phyloP scores from a whole-genome alignment of 306 rosid species.

The Quercus berberidifolia region DNA sequence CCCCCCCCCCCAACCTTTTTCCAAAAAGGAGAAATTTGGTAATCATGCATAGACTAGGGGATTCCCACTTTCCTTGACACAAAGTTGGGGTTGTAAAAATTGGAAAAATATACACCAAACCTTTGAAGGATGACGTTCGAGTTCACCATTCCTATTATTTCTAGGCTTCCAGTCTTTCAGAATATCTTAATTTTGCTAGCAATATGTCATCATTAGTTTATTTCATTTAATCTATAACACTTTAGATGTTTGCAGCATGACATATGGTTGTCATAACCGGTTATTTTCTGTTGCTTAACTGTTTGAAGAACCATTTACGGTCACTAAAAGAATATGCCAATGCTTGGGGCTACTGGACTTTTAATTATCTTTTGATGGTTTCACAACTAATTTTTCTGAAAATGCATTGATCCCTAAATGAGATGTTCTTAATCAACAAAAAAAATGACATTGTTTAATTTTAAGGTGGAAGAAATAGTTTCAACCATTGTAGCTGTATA shows the following conservation, averaged over 20 bases:
- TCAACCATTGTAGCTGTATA: too few relatives aligned
- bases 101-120: too few relatives aligned
- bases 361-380: background rate
- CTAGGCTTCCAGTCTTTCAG: too few relatives aligned
- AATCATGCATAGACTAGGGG: background rate
- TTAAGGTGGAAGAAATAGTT: too few relatives aligned
- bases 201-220: too few relatives aligned
- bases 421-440: background rate
- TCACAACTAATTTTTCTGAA: background rate
- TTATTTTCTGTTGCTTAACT: background rate
- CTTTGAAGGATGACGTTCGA: too few relatives aligned
- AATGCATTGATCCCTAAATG: background rate
- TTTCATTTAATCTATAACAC: background rate
- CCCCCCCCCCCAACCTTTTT: background rate
- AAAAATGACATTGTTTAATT: background rate
- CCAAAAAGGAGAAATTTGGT: background rate
- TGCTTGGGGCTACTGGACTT: background rate
- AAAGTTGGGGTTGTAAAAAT: too few relatives aligned
- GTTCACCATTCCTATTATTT: too few relatives aligned
- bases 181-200: too few relatives aligned
- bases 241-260: background rate
- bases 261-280: too few relatives aligned
- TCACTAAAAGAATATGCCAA: background rate
- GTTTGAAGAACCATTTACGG: background rate
- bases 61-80: too few relatives aligned